These are phyloP conservation scores for Prillingera fragicola DNA, from an alignment of 1,284 basidiomycete genomes.

Conservation along the genomic window DNA sequence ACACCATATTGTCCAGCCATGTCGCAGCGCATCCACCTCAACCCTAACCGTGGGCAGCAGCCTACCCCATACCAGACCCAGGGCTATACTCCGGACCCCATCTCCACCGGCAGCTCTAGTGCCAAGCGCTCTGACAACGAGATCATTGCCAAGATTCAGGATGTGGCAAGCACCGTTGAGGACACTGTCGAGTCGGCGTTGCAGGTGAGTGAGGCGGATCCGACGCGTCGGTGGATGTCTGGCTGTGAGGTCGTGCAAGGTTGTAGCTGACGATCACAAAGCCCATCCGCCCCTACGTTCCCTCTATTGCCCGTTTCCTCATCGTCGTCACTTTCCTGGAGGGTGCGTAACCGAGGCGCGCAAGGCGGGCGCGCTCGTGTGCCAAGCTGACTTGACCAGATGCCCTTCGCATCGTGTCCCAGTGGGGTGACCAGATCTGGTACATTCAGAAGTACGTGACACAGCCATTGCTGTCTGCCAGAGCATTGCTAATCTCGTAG, in stretches of 20 bases:
- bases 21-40: constrained; percentile 47
- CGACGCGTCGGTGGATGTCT: not conserved
- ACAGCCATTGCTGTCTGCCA: constrained; percentile 4
- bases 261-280: constrained; percentile 14
- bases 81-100: constrained; percentile 44
- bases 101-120: constrained; percentile 14
- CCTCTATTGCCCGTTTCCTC: constrained; percentile 89
- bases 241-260: constrained; percentile 1
- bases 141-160: constrained; percentile 74
- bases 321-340: constrained; percentile 98
- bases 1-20: too few relatives aligned
- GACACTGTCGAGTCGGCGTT: constrained; percentile 88
- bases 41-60: constrained; percentile 42
- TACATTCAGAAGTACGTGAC: constrained; percentile 80
- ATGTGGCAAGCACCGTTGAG: constrained; percentile 73
- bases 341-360: constrained; percentile 46
- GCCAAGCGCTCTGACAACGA: constrained; percentile 54
- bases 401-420: constrained; percentile 84
- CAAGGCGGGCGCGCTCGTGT: not conserved
- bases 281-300: constrained; percentile 89
- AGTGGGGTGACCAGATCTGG: constrained; percentile 96
- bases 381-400: constrained; percentile 44
- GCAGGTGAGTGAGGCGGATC: constrained; percentile 51
- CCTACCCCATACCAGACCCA: constrained; percentile 16
- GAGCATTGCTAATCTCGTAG: constrained; percentile 46